Evolutionary conservation across 148 eudicot genomes (phyloP), one percentile per base, ranked within the genome.

Genomic region (Simmondsia chinensis): DNA sequence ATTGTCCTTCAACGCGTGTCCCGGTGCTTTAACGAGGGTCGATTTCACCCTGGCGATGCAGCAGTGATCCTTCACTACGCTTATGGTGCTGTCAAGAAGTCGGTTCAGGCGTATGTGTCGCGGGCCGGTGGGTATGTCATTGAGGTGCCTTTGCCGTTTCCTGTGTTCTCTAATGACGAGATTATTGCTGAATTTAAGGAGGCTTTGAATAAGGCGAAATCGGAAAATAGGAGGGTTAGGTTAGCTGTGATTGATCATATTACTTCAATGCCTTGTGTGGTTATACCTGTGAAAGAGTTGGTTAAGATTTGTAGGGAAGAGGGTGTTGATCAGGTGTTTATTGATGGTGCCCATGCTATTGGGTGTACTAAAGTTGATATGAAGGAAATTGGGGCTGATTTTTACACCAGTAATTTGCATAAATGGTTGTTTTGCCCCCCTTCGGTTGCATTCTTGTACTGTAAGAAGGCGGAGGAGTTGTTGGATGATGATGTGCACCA

Each of bases 371-470:
- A 67, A 30, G 69, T 84, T 15, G 95, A 89, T 56, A 54, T 89
- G 70, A 45, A 64, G 43, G 93, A 81, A 0, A 78, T 89, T 43
- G 95, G 93, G 52, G 95, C 97, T 5, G 97, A 89, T 59, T 84
- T 77, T 23, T 89, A 89, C 43, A 55, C 87, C 13, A 89, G 97
- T 49, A 89, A 84, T 65, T 59, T 89, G 73, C 97, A 89, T 35
- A 89, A 89, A 44, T 89, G 97, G 97, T 64, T 89, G 22, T 89
- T 89, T 40, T 76, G 87, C 27, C 95, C 97, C 2, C 95, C 94
- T 0, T 56, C 95, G 0, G 79, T 82, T 5, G 97, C 95, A 1
- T 84, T 89, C 50, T 66, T 89, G 70, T 72, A 89, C 34, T 84
- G 91, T 51, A 57, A 65, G 21, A 76, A 66, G 28, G 56, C 64